Percentiles rank a stretch among this genome's conserved stretches.
Conservation (phyloP, 169 alveolate genomes). For the Eimeria necatrix region DNA sequence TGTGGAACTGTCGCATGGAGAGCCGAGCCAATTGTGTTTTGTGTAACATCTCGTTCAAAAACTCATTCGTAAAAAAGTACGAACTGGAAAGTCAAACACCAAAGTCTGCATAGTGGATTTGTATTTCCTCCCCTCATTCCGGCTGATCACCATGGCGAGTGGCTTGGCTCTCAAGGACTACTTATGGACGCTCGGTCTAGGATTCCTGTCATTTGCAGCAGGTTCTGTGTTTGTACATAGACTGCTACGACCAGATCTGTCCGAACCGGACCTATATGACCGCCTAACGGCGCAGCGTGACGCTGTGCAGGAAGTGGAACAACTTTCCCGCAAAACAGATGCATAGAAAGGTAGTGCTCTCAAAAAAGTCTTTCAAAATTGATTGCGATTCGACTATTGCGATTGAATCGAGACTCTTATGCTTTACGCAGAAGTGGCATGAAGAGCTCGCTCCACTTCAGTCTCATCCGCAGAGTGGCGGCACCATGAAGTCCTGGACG, state of each 20-base stretch:
- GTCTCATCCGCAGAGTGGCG: constrained; percentile 63
- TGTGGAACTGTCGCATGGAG: too few relatives aligned
- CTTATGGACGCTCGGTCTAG: constrained; percentile 58
- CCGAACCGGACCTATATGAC: constrained; percentile 74
- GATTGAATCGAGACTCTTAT: constrained; percentile 43
- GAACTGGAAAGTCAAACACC: too few relatives aligned
- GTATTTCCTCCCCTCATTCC: too few relatives aligned
- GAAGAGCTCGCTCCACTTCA: neutral
- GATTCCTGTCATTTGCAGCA: constrained; percentile 63
- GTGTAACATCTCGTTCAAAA: too few relatives aligned
- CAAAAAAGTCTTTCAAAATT: constrained; percentile 34
- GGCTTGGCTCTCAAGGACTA: constrained; percentile 54
- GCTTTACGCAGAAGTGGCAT: neutral
- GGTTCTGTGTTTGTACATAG: constrained; percentile 73
- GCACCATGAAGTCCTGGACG: constrained; percentile 29
- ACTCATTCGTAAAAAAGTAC: too few relatives aligned
- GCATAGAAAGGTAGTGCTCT: neutral
- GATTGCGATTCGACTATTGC: constrained; percentile 66
- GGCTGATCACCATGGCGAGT: neutral
- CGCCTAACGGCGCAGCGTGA: constrained; percentile 67
- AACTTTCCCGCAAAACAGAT: constrained; percentile 28
- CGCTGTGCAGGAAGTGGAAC: constrained; percentile 77
- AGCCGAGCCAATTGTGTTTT: too few relatives aligned
- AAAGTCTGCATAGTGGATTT: too few relatives aligned
- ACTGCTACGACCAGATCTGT: constrained; percentile 76